Evolutionary conservation across 2,329 filamentous ascomycete species (phyloP).

Genomic region (Drechslerella coelobrocha): DNA sequence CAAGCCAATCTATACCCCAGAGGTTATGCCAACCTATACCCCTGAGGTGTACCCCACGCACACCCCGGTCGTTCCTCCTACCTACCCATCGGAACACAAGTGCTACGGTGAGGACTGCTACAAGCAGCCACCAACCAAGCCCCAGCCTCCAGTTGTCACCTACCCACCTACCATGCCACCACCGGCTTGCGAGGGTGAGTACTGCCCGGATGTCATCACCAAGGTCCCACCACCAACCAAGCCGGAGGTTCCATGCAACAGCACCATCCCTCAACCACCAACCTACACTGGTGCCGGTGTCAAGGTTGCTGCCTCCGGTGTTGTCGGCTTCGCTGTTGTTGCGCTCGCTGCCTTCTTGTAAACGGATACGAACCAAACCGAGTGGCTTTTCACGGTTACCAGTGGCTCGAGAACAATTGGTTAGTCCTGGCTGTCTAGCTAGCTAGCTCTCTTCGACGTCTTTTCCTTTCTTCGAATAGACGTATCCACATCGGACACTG

Average conservation of each 20-base stretch:
- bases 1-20: neutral
- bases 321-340: slow-evolving; percentile 31
- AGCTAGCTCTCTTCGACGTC: neutral
- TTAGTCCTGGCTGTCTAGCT: too few species aligned
- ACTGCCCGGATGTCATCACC: slow-evolving; percentile 33
- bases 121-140: slow-evolving; percentile 12
- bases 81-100: neutral
- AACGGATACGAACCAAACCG: neutral
- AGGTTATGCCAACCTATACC: slow-evolving; percentile 9
- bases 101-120: neutral
- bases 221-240: slow-evolving; percentile 22
- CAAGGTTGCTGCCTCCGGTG: slow-evolving; percentile 35
- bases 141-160: neutral
- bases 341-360: slow-evolving; percentile 39
- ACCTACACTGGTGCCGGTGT: slow-evolving; percentile 44
- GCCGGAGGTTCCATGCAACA: slow-evolving; percentile 32
- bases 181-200: slow-evolving; percentile 14
- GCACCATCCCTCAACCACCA: slow-evolving; percentile 36
- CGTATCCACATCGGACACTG: too few species aligned
- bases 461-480: neutral
- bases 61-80: too few species aligned
- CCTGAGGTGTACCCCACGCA: too few species aligned
- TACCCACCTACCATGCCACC: neutral
- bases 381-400: slow-evolving; percentile 11
- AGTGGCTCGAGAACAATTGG: too few species aligned